Conservation (phyloP, 2,329 filamentous ascomycete genomes). For the Colletotrichum sp. region DNA sequence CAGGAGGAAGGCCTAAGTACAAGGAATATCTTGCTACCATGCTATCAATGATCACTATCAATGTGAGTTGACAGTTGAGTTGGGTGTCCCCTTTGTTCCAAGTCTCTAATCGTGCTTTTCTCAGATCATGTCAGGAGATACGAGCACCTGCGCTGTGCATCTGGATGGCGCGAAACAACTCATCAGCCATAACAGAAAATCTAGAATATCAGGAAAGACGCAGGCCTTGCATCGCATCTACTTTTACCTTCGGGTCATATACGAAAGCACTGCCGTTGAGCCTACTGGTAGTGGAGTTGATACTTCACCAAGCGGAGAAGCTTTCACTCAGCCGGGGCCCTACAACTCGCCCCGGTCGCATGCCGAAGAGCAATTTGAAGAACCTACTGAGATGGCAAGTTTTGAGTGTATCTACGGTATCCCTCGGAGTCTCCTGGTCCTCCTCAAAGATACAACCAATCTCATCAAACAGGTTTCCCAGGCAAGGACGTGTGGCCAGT, state of each 20-base stretch:
- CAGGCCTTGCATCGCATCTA: slow-evolving; percentile 28
- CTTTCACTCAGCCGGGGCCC: neutral
- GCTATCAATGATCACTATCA: slow-evolving; percentile 32
- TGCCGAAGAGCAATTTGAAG: neutral
- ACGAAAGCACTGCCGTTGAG: slow-evolving; percentile 23
- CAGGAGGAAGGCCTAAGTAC: slow-evolving; percentile 24
- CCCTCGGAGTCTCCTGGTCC: slow-evolving; percentile 15
- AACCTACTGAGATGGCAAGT: neutral
- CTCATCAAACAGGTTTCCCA: neutral
- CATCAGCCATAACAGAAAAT: slow-evolving; percentile 18
- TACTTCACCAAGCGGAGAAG: neutral
- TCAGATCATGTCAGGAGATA: slow-evolving; percentile 31
- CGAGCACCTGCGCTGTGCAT: slow-evolving; percentile 26
- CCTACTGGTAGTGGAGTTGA: neutral
- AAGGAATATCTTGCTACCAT: slow-evolving; percentile 32
- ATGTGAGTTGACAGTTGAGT: slow-evolving; percentile 13
- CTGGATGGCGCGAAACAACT: slow-evolving; percentile 25
- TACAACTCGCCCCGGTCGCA: neutral
- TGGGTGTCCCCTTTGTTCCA: neutral
- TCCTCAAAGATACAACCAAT: slow-evolving; percentile 5
- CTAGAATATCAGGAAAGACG: slow-evolving; percentile 18
- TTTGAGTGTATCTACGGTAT: slow-evolving; percentile 25
- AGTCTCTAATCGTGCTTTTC: neutral
- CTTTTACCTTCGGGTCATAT: slow-evolving; percentile 28
- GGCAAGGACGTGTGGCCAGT: neutral